phyloP scores from a whole-genome alignment of 2,329 filamentous ascomycete species.

The Alternaria metachromatica region DNA sequence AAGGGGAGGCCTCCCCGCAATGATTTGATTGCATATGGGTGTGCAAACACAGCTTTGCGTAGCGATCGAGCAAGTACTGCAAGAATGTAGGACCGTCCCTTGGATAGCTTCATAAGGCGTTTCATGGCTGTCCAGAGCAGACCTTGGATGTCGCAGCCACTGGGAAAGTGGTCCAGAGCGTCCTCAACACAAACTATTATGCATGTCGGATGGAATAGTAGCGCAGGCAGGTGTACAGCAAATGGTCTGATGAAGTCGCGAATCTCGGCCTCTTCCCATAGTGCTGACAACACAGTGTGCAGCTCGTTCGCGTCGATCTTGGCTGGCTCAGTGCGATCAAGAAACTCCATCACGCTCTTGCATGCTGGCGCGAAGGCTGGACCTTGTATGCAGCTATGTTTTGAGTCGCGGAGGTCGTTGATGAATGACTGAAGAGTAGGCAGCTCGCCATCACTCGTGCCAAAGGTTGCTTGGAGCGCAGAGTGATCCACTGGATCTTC shows the following conservation, averaged over 20 bases:
- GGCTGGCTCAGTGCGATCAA: conserved; percentile 22
- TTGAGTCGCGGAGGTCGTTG: conserved; percentile 29
- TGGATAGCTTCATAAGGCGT: conserved; percentile 36
- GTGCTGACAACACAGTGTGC: conserved; percentile 35
- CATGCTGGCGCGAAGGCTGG: conserved; percentile 37
- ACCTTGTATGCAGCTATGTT: conserved; percentile 42
- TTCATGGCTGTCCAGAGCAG: conserved; percentile 34
- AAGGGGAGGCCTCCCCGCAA: conserved; percentile 38
- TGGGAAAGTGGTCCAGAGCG: not conserved
- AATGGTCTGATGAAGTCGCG: conserved; percentile 55
- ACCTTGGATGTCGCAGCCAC: not conserved
- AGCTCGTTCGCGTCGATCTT: conserved; percentile 23
- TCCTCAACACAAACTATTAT: conserved; percentile 22
- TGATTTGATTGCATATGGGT: conserved; percentile 33
- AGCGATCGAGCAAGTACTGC: conserved; percentile 39
- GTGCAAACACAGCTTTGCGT: conserved; percentile 36
- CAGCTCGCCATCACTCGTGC: not conserved
- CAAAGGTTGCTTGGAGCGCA: not conserved
- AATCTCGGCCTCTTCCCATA: conserved; percentile 58
- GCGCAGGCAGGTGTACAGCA: conserved; percentile 44
- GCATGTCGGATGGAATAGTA: conserved; percentile 48
- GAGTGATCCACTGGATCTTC: conserved; percentile 5
- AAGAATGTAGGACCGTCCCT: conserved; percentile 46
- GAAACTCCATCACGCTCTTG: conserved; percentile 22
- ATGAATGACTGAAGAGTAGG: conserved; percentile 32